These are phyloP conservation scores for Populus tomentosa DNA, from an alignment of 441 rosid species.

Conservation along the genomic window DNA sequence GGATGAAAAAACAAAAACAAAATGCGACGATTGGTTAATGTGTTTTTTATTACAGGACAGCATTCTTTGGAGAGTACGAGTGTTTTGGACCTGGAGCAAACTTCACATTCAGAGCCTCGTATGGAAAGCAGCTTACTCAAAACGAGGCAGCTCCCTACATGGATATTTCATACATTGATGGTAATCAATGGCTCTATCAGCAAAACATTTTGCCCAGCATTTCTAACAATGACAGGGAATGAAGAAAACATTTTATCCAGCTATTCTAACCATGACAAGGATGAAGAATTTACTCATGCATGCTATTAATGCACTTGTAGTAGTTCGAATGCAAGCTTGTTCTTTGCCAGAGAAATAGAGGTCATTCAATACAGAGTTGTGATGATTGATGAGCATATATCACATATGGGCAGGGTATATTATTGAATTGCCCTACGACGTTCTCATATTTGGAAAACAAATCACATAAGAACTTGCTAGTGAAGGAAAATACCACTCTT, in stretches of 20 bases:
- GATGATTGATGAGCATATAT: neutral
- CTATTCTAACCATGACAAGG: neutral
- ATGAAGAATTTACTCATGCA: neutral
- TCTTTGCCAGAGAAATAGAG: neutral
- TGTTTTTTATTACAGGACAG: constrained; percentile 38
- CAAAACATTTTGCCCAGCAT: neutral
- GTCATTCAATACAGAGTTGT: neutral
- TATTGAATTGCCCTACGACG: neutral
- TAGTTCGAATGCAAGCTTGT: neutral
- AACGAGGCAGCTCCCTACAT: constrained; percentile 49
- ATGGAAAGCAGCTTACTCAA: constrained; percentile 48
- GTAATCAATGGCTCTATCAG: constrained; percentile 49
- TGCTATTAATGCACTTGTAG: neutral
- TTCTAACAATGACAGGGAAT: neutral
- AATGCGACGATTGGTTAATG: neutral
- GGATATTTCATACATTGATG: constrained; percentile 57
- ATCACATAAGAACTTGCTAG: neutral
- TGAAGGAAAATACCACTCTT: neutral
- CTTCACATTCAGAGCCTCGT: constrained; percentile 37
- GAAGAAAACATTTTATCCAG: neutral
- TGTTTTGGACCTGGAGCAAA: constrained; percentile 70
- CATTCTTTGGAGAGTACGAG: constrained; percentile 60
- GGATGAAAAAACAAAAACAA: neutral
- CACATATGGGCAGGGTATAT: neutral
- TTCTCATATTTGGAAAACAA: neutral